These are phyloP conservation scores for Podospora appendiculata DNA, from an alignment of 495 filamentous ascomycete genomes.

Conservation along the genomic window DNA sequence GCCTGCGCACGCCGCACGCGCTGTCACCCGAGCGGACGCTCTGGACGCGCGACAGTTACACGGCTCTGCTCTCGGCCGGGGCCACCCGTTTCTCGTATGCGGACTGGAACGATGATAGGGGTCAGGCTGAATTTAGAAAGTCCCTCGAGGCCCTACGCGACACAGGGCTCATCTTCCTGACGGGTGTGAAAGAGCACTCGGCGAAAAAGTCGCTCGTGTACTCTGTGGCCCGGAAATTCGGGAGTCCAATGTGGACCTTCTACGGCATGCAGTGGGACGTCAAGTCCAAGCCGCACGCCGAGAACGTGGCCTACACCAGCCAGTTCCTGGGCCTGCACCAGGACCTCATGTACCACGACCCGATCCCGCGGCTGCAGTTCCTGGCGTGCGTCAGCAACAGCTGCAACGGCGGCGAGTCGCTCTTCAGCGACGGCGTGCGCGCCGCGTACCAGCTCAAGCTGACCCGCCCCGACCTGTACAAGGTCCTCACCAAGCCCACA, in stretches of 20 bases:
- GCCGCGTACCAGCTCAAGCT: slow-evolving; percentile 44
- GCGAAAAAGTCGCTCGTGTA: slow-evolving; percentile 49
- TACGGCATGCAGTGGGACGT: slow-evolving; percentile 92
- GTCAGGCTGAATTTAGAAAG: too few species aligned
- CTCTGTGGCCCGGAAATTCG: too few species aligned
- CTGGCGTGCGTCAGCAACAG: slow-evolving; percentile 78
- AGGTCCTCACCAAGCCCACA: slow-evolving; percentile 30
- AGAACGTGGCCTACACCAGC: slow-evolving; percentile 87
- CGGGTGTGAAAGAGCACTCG: slow-evolving; percentile 57
- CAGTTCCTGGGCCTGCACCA: slow-evolving; percentile 77
- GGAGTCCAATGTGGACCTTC: slow-evolving; percentile 51
- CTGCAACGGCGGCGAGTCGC: slow-evolving; percentile 66
- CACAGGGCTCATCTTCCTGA: slow-evolving; percentile 67
- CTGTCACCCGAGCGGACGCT: slow-evolving; percentile 4
- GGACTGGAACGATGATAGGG: slow-evolving; percentile 48
- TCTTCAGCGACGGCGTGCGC: slow-evolving; percentile 67
- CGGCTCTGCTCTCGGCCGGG: slow-evolving; percentile 28
- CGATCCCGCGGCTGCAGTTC: slow-evolving; percentile 73
- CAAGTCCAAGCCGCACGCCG: slow-evolving; percentile 61
- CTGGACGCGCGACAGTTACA: slow-evolving; percentile 15
- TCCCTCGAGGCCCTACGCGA: slow-evolving; percentile 43
- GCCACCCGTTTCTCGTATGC: slow-evolving; percentile 48
- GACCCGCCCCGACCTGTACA: slow-evolving; percentile 15
- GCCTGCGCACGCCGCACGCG: slow-evolving; percentile 5
- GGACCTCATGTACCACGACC: slow-evolving; percentile 82